These are phyloP conservation scores for Blastobotrys muscicola DNA, from an alignment of 805 yeast genomes.

Conservation along the genomic window DNA sequence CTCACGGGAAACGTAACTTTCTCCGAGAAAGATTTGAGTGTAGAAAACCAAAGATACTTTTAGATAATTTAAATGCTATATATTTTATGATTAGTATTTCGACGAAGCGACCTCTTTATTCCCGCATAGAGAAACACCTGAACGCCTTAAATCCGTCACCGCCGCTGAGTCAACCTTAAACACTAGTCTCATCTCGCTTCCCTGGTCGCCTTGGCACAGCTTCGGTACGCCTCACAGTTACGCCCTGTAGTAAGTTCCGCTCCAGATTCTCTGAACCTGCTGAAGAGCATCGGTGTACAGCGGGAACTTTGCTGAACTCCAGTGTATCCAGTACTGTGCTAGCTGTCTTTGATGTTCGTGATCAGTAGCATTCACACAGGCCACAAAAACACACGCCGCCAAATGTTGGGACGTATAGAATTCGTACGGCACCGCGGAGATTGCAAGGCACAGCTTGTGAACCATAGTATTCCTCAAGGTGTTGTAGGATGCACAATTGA, in stretches of 20 bases:
- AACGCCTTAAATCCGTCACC: too few species aligned
- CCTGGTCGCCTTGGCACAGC: too few species aligned
- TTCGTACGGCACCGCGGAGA: slow-evolving; percentile 8
- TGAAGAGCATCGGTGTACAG: slow-evolving; percentile 12
- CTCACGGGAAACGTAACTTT: too few species aligned
- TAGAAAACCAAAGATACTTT: too few species aligned
- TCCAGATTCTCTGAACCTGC: slow-evolving; percentile 7
- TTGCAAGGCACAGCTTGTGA: slow-evolving; percentile 5
- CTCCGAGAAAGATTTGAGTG: too few species aligned
- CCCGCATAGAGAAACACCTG: too few species aligned
- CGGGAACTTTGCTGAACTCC: slow-evolving; percentile 12
- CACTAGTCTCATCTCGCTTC: too few species aligned
- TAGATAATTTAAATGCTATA: too few species aligned
- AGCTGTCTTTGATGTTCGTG: slow-evolving; percentile 6
- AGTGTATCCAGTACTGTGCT: slow-evolving; percentile 11
- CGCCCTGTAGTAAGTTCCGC: neutral
- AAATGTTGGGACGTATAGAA: slow-evolving; percentile 10
- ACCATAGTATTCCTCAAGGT: slow-evolving; percentile 6
- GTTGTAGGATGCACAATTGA: slow-evolving; percentile 1
- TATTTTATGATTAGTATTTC: too few species aligned
- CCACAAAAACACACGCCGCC: slow-evolving; percentile 10
- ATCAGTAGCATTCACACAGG: slow-evolving; percentile 6
- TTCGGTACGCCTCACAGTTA: neutral
- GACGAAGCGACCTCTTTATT: too few species aligned
- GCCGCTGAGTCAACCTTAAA: too few species aligned